Percentiles rank a stretch among this genome's conserved stretches.
Evolutionary conservation across 2,329 filamentous ascomycete species (phyloP).

Genomic region (Xylaria sp.): DNA sequence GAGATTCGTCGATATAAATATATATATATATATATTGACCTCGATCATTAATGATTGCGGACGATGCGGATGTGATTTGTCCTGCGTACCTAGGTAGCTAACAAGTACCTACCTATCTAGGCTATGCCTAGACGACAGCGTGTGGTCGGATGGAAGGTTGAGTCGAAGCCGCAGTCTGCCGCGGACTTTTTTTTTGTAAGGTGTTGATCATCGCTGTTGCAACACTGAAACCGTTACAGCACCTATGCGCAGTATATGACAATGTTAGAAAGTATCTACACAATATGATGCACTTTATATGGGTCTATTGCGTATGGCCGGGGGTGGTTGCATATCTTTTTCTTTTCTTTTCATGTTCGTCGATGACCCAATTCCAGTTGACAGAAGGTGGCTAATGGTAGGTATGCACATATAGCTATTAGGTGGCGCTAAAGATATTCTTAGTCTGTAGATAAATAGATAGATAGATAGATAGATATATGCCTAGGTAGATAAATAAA

Average conservation of each 20-base stretch:
- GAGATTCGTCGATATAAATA: neutral
- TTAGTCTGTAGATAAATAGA: neutral
- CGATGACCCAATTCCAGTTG: neutral
- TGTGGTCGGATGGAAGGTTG: constrained; percentile 4
- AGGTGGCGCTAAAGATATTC: neutral
- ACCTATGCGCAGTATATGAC: constrained; percentile 20
- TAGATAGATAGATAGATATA: no score
- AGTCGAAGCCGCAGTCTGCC: neutral
- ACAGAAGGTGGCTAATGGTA: neutral
- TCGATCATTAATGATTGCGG: neutral
- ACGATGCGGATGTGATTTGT: neutral
- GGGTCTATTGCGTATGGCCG: neutral
- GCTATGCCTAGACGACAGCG: neutral
- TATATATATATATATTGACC: neutral
- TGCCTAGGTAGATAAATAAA: constrained; percentile 4
- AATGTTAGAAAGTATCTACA: constrained; percentile 16
- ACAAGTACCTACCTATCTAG: neutral
- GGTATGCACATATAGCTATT: no score
- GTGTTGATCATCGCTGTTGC: constrained; percentile 5
- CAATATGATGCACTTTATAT: neutral
- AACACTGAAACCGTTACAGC: constrained; percentile 12
- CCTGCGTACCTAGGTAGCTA: neutral
- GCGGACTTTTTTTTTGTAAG: neutral
- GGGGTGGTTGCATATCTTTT: constrained; percentile 5
- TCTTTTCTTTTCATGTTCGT: no score